Evolutionary conservation across 306 rosid genomes (phyloP).

Genomic region (Cucumis hystrix): DNA sequence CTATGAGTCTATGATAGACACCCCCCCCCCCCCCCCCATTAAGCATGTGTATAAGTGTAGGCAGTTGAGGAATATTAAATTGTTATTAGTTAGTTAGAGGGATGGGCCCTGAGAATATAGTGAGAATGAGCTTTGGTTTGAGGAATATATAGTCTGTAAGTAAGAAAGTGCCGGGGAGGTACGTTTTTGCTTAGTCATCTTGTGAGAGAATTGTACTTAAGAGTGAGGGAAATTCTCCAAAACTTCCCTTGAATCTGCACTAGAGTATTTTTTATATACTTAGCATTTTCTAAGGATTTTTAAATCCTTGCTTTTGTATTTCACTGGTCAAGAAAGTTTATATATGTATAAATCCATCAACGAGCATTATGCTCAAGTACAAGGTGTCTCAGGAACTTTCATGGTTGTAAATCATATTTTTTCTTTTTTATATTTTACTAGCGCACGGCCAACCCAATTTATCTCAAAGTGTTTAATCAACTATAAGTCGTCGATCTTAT

Average conservation of each 20-base stretch:
- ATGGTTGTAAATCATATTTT: neutral
- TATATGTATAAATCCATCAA: neutral
- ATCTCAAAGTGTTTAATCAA: constrained; percentile 1
- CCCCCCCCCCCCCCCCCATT: neutral
- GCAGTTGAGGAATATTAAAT: neutral
- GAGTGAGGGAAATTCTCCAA: neutral
- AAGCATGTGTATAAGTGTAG: neutral
- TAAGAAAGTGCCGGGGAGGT: neutral
- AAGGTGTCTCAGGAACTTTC: neutral
- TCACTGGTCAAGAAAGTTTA: neutral
- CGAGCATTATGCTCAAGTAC: neutral
- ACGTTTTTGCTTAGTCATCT: too few relatives aligned
- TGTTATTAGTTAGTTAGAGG: neutral
- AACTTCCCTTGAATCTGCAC: neutral
- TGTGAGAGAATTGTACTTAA: neutral
- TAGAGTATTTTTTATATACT: neutral
- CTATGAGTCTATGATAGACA: neutral
- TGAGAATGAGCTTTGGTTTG: neutral
- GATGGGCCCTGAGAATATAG: neutral
- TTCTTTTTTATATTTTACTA: neutral
- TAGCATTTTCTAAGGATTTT: neutral
- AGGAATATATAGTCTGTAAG: neutral
- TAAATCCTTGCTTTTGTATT: neutral
- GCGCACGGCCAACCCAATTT: neutral
- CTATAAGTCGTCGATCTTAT: constrained; percentile 23